These are phyloP conservation scores for Periconia sp. DNA, from an alignment of 2,329 filamentous ascomycete species.

Conservation along the genomic window DNA sequence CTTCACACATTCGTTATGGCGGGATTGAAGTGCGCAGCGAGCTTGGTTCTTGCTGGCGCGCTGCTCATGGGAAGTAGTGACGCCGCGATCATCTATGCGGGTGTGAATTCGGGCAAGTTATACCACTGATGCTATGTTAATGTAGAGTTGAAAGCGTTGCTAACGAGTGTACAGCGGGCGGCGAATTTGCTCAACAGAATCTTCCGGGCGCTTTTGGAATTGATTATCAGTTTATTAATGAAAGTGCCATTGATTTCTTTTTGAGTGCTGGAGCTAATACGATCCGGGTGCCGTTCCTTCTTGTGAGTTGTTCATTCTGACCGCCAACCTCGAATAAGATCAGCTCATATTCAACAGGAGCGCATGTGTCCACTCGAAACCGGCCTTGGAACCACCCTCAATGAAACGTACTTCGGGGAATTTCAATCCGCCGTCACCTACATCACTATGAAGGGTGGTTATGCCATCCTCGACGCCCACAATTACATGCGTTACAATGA, in stretches of 20 bases:
- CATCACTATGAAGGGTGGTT: constrained; percentile 54
- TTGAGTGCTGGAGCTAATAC: constrained; percentile 30
- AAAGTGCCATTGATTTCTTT: constrained; percentile 41
- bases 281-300: constrained; percentile 57
- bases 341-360: constrained; percentile 46
- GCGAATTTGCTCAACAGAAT: constrained; percentile 27
- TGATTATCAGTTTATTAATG: constrained; percentile 59
- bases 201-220: constrained; percentile 58
- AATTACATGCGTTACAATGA: constrained; percentile 62
- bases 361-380: constrained; percentile 57
- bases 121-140: background rate
- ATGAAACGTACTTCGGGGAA: constrained; percentile 57
- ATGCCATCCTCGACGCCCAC: constrained; percentile 59
- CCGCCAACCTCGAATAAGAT: background rate
- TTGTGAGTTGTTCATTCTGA: constrained; percentile 12
- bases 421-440: constrained; percentile 58
- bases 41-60: constrained; percentile 15
- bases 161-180: constrained; percentile 20
- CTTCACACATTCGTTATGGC: constrained; percentile 6
- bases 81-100: constrained; percentile 27
- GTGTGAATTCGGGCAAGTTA: constrained; percentile 27
- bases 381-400: constrained; percentile 57
- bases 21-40: constrained; percentile 9
- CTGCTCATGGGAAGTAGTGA: constrained; percentile 11
- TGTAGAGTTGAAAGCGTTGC: background rate